These are phyloP conservation scores for Thalassiosira livingstoniorum DNA, from an alignment of 352 stramenopile species.

Conservation along the genomic window DNA sequence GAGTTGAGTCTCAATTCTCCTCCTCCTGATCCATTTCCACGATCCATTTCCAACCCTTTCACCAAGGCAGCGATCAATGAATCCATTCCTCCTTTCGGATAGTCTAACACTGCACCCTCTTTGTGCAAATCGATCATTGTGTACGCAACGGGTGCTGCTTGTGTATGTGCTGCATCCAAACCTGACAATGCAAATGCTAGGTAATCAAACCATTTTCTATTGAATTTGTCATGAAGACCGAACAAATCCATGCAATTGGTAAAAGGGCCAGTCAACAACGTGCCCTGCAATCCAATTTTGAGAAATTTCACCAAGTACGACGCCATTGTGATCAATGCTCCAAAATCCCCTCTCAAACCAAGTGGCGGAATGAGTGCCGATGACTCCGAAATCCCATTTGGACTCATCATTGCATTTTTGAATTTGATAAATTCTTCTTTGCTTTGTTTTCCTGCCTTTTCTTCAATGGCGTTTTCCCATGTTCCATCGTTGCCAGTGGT, in stretches of 20 bases:
- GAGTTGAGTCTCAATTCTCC: constrained; percentile 73
- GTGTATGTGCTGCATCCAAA: constrained; percentile 76
- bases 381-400: constrained; percentile 62
- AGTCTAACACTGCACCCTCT: constrained; percentile 83
- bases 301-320: constrained; percentile 73
- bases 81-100: constrained; percentile 85
- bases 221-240: constrained; percentile 63
- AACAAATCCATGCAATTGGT: constrained; percentile 69
- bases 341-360: constrained; percentile 65
- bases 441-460: constrained; percentile 61
- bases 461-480: constrained; percentile 71
- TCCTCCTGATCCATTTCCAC: constrained; percentile 9
- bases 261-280: constrained; percentile 75
- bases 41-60: constrained; percentile 63
- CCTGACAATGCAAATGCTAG: constrained; percentile 85
- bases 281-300: constrained; percentile 71
- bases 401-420: constrained; percentile 56
- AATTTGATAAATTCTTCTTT: constrained; percentile 69
- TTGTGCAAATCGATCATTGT: constrained; percentile 86
- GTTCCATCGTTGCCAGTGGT: constrained; percentile 60
- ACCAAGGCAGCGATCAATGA: constrained; percentile 79
- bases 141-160: constrained; percentile 83
- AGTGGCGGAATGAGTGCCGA: constrained; percentile 73
- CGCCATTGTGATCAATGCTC: constrained; percentile 49
- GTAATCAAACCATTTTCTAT: constrained; percentile 85